Evolutionary conservation across 164 flowering plant genomes (phyloP).

Genomic region (Taxillus chinensis): DNA sequence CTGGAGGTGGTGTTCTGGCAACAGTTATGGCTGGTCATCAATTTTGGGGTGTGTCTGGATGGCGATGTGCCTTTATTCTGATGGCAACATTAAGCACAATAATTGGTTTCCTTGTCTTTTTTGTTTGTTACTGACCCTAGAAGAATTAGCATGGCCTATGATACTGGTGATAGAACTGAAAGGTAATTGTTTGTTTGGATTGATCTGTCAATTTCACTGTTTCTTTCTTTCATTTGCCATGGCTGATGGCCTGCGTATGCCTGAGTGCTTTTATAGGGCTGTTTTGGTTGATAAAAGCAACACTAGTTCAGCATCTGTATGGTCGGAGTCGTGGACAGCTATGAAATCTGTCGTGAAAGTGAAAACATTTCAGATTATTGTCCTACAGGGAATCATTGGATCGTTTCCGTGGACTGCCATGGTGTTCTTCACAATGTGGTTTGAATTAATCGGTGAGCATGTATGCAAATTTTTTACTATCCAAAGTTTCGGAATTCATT

Average conservation of each 20-base stretch:
- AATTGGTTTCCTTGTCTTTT: constrained; percentile 70
- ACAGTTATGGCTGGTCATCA: constrained; percentile 83
- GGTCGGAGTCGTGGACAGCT: constrained; percentile 76
- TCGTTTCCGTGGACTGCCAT: constrained; percentile 96
- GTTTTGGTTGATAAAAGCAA: constrained; percentile 30
- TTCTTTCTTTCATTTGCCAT: neutral
- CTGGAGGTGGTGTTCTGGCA: constrained; percentile 87
- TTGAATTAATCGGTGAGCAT: constrained; percentile 78
- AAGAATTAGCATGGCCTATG: constrained; percentile 15
- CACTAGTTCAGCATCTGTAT: constrained; percentile 32
- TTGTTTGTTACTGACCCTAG: constrained; percentile 78
- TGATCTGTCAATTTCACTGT: neutral
- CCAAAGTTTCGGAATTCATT: too few species aligned
- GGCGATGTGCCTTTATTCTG: constrained; percentile 79
- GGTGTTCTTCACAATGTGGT: constrained; percentile 97
- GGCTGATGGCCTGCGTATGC: too few species aligned
- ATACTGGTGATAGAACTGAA: constrained; percentile 18
- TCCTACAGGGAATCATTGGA: constrained; percentile 89
- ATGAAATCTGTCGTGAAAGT: constrained; percentile 71
- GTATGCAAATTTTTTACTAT: neutral
- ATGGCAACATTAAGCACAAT: constrained; percentile 70
- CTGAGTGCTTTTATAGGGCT: constrained; percentile 29
- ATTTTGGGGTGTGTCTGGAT: constrained; percentile 70
- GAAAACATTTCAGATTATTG: constrained; percentile 76
- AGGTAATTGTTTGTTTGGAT: constrained; percentile 29